These are phyloP conservation scores for Phytophthora podocarpi DNA, from an alignment of 352 stramenopile species.

Conservation along the genomic window DNA sequence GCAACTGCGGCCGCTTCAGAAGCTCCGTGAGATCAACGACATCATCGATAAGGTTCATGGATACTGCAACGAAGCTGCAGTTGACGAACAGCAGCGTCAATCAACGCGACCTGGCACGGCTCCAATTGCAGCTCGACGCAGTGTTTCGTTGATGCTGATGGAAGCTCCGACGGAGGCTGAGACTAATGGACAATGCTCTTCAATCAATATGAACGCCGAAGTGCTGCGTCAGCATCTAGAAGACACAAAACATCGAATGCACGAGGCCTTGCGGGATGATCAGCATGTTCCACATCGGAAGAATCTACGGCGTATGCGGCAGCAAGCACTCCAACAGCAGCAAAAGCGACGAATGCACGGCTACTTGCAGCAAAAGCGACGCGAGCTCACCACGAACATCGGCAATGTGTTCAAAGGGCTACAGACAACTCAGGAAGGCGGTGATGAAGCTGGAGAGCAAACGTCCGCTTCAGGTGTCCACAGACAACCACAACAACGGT, in stretches of 20 bases:
- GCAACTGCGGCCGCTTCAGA: conserved; percentile 37
- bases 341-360: conserved; percentile 69
- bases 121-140: conserved; percentile 6
- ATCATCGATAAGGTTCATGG: conserved; percentile 59
- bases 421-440: conserved; percentile 9
- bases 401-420: conserved; percentile 70
- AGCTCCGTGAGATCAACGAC: conserved; percentile 65
- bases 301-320: conserved; percentile 39
- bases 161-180: too few species aligned
- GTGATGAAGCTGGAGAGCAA: conserved; percentile 1
- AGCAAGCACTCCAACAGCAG: conserved; percentile 43
- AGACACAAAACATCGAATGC: conserved; percentile 54
- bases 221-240: conserved; percentile 47
- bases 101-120: conserved; percentile 24
- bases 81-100: not conserved
- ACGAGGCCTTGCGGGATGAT: conserved; percentile 44
- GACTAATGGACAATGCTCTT: too few species aligned
- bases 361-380: conserved; percentile 74
- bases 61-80: conserved; percentile 24
- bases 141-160: conserved; percentile 1
- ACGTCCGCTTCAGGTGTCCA: too few species aligned
- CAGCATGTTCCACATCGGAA: conserved; percentile 31
- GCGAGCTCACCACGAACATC: conserved; percentile 70
- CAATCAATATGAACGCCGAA: not conserved
- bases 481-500: not conserved